Evolutionary conservation across 192 early-diverging fungal genomes (phyloP), one percentile per base, ranked within the genome.

Genomic region (Coemansia sp.): DNA sequence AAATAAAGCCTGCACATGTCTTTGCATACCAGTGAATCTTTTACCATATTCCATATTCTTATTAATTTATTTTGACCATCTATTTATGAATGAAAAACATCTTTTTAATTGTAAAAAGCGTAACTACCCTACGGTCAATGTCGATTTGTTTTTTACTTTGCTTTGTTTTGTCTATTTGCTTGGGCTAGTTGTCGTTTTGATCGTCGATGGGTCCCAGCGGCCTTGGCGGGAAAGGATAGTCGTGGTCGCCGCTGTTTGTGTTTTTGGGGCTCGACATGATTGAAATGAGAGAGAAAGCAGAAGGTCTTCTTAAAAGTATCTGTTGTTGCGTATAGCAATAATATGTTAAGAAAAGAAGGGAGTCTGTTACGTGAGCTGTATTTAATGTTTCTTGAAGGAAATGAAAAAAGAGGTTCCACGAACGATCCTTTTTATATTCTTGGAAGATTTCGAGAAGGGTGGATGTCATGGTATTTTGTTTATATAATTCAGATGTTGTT

Each of bases 191-290:
- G 16, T 71, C 63, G 48, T n/a, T 63, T 13, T 25, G 40, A 13
- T 74, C 71, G 40, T 71, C 70, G 1, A 67, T 13, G 1, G 71
- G 71, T 14, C 60, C 44, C 10, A 74, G 25, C 4, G 71, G 71
- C 14, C 60, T 43, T 5, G 71, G 71, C 39, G 71, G 71, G 7
- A 45, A 60, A 1, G 71, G 71, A 7, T 74, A 68, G 46, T 74
- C 71, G 45, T 74, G 65, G 20, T 56, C 46, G 43, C 48, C 59
- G 44, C n/a, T 61, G 13, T 25, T 51, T 57, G 54, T n/a, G 43
- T 44, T 66, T 51, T 42, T 45, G 16, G 57, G 57, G 16, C 57
- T 39, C 57, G 57, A 25, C 57, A 59, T 59, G 16, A 1, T 59
- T 20, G 32, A 32, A 32, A 1, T 2, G 32, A 2, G 32, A 32